Evolutionary conservation across 140 eudicot species (phyloP).

Genomic region (Flaveria floridana): DNA sequence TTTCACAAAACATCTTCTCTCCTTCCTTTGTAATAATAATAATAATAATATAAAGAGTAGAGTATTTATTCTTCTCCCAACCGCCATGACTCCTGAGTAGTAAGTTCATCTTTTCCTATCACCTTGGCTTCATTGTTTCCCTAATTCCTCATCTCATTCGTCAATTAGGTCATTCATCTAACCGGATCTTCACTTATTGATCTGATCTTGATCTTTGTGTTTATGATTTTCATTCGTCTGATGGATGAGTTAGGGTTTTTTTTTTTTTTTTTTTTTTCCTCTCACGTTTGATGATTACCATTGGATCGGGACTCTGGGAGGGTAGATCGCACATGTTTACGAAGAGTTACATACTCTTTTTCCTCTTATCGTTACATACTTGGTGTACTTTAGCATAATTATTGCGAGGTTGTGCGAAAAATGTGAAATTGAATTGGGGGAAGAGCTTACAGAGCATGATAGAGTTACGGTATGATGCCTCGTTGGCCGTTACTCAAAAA

Average conservation of each 20-base stretch:
- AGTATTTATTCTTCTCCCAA: not conserved
- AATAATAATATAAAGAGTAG: too few relatives aligned
- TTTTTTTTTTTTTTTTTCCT: not conserved
- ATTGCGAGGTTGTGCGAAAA: not conserved
- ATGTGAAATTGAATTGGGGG: conserved; percentile 10
- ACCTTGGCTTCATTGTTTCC: not conserved
- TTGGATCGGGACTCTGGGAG: conserved; percentile 20
- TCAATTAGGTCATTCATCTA: not conserved
- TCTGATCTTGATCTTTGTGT: not conserved
- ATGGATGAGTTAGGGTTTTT: conserved; percentile 26
- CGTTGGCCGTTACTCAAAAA: not conserved
- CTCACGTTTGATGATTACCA: conserved; percentile 4
- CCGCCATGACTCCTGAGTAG: conserved; percentile 44
- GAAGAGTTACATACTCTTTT: not conserved
- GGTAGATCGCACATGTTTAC: conserved; percentile 25
- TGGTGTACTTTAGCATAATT: conserved; percentile 3
- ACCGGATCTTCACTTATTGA: conserved; percentile 19
- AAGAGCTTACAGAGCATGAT: conserved; percentile 12
- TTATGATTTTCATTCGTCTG: not conserved
- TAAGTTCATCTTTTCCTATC: conserved; percentile 28
- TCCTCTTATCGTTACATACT: not conserved
- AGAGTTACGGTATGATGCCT: conserved; percentile 1
- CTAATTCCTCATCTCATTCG: conserved; percentile 4
- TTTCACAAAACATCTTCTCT: conserved; percentile 16
- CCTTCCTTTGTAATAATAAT: not conserved